These are phyloP conservation scores for Ceratonia siliqua DNA, from an alignment of 306 rosid species.

Conservation along the genomic window DNA sequence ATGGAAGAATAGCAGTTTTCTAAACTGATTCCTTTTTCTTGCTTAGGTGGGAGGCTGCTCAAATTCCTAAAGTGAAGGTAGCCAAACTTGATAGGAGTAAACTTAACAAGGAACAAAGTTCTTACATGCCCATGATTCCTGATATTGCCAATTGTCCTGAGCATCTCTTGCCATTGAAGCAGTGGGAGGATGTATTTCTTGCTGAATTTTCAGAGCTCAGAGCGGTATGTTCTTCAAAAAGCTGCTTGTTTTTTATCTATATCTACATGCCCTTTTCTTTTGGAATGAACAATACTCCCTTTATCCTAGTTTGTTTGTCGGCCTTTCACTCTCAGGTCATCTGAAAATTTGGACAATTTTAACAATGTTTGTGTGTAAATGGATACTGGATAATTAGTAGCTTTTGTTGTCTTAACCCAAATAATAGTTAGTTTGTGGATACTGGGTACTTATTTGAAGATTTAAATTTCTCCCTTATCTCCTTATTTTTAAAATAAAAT, in stretches of 20 bases:
- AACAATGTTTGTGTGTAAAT: too few relatives aligned
- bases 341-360: not conserved
- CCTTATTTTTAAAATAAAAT: too few relatives aligned
- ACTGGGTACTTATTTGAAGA: too few relatives aligned
- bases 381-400: too few relatives aligned
- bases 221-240: constrained; percentile 48
- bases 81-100: constrained; percentile 75
- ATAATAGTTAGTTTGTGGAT: too few relatives aligned
- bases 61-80: constrained; percentile 78
- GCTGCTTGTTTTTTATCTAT: not conserved
- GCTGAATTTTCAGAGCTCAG: constrained; percentile 75
- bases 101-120: constrained; percentile 72
- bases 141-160: constrained; percentile 78
- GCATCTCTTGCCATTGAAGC: constrained; percentile 69
- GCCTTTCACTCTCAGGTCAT: not conserved
- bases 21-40: constrained; percentile 2
- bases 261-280: not conserved
- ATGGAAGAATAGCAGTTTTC: constrained; percentile 9
- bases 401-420: too few relatives aligned
- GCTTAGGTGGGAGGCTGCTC: constrained; percentile 87
- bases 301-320: not conserved
- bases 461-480: too few relatives aligned
- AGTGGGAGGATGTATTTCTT: constrained; percentile 87
- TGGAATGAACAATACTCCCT: constrained; percentile 1
- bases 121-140: constrained; percentile 85